Base-by-base conservation (phyloP, 345 rosid species). In the Rhizophora apiculata region DNA sequence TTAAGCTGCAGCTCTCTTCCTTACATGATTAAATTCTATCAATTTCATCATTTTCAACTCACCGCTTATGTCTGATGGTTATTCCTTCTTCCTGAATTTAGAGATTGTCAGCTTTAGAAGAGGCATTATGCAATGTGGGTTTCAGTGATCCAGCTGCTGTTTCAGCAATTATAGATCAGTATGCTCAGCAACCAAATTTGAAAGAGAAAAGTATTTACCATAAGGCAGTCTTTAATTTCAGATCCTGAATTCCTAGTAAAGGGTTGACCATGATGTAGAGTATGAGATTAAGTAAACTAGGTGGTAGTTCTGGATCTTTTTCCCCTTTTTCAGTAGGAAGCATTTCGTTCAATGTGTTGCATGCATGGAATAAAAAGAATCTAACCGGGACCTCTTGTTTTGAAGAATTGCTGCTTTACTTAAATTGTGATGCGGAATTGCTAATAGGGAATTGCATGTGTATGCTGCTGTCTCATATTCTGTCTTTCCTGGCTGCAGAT, bases 31-130 rank as follows among this genome's bases (percentile, higher is more conserved):
- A 39, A 9, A 39, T 39, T 39, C 15, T 39, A 39, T 39, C 15
- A 10, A 39, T 39, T 2, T 39, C 48, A 9, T 39, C 48, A 39
- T 39, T 39, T 39, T 10, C 48, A 39, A 9, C 15, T 10, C 0
- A 39, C 48, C 48, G 11, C 48, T 51, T 24, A 6, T 64, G 36
- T 62, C 43, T 52, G 29, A 43, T 26, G 22, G 6, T 48, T 68
- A 18, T 65, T 70, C 36, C 53, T 72, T 51, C 18, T 60, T 68
- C 20, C 52, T 36, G 72, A 60, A 63, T 57, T 64, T 88, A 93
- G 98, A 89, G 78, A 67, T 79, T 93, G 80, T 30, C 75, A 30
- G 75, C 72, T 32, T 67, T 91, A 57, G 97, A 93, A 85, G 88
- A 80, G 74, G 86, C 82, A 70, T 72, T 93, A 49, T 73, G 61